Evolutionary conservation across 208 protist genomes (phyloP).

Genomic region (Crithidia thermophila): DNA sequence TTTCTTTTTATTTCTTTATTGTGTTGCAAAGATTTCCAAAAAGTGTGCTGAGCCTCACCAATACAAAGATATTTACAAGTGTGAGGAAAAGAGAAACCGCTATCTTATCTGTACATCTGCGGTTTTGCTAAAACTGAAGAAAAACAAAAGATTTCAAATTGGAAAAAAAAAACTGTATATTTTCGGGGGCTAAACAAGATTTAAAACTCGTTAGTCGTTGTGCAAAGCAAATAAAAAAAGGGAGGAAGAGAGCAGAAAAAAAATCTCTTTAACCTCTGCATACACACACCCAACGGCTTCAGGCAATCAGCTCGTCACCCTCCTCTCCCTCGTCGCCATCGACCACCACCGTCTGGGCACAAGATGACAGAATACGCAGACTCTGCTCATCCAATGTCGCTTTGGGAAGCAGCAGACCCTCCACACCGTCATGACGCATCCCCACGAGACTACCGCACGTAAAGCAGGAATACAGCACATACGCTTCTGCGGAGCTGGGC

Average conservation of each 20-base stretch:
- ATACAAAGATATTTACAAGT: no score
- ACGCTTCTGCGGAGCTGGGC: no score
- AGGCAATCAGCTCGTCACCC: not conserved
- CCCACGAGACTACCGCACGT: constrained; percentile 61
- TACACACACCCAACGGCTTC: not conserved
- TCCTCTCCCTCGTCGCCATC: not conserved
- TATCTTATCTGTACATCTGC: no score
- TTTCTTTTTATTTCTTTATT: no score
- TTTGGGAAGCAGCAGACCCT: constrained; percentile 66
- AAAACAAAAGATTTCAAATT: no score
- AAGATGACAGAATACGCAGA: constrained; percentile 45
- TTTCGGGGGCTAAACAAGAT: no score
- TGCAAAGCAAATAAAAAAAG: constrained; percentile 1
- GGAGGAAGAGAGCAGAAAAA: constrained; percentile 5
- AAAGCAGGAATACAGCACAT: constrained; percentile 58
- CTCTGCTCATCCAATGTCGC: constrained; percentile 52
- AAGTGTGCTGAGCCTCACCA: no score
- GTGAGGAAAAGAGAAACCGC: no score
- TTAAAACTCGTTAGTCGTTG: no score
- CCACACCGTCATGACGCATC: constrained; percentile 59
- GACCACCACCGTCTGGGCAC: constrained; percentile 44
- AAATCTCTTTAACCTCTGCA: not conserved
- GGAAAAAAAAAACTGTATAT: no score
- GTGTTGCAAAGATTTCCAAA: no score
- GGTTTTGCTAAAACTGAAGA: no score